Evolutionary conservation across 2,329 filamentous ascomycete species (phyloP).

Genomic region (Sclerotiophoma versabilis): DNA sequence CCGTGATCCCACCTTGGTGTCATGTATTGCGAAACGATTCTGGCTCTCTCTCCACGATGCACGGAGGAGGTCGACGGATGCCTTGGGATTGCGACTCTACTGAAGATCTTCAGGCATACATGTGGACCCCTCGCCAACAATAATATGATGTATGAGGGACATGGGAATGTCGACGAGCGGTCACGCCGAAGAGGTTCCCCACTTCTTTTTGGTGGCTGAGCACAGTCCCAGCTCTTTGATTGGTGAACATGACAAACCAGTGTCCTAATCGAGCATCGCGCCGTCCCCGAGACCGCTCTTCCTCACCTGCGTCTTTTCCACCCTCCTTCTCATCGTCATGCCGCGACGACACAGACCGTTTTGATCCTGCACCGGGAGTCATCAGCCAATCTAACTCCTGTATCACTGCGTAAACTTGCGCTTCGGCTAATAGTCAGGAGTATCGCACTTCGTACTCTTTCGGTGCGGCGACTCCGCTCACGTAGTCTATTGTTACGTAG

Average conservation of each 20-base stretch:
- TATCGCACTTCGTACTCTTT: conserved; percentile 1
- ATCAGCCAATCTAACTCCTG: conserved; percentile 2
- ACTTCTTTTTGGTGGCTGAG: conserved; percentile 1
- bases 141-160: neutral
- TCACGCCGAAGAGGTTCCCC: conserved; percentile 3
- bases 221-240: neutral
- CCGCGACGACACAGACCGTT: conserved; percentile 6
- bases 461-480: conserved; percentile 2
- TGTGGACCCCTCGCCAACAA: conserved; percentile 6
- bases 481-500: conserved; percentile 1
- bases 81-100: conserved; percentile 3
- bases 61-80: neutral
- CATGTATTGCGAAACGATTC: neutral
- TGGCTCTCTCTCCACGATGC: neutral
- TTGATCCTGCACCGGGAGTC: conserved; percentile 9
- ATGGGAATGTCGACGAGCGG: conserved; percentile 6
- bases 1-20: conserved; percentile 5
- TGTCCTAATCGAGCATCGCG: conserved; percentile 2
- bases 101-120: conserved; percentile 11
- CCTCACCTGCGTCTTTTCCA: conserved; percentile 5
- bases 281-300: conserved; percentile 15
- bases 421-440: neutral
- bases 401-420: neutral
- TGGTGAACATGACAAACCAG: conserved; percentile 3
- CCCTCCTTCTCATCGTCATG: conserved; percentile 7